These are phyloP conservation scores for Mollisiaceae sp. DNA, from an alignment of 2,329 filamentous ascomycete species.

Conservation along the genomic window DNA sequence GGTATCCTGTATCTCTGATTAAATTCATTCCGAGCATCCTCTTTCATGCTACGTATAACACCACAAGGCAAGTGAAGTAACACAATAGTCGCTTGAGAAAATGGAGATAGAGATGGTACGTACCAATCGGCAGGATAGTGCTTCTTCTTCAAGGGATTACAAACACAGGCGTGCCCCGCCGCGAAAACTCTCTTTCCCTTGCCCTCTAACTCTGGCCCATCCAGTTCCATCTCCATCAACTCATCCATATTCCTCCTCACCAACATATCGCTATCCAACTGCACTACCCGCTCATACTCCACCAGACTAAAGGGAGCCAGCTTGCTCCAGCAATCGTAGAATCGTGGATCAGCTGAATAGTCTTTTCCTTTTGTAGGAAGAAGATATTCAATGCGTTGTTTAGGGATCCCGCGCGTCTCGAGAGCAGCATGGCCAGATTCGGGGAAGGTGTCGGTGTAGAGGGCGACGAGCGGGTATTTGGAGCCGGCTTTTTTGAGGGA, in stretches of 20 bases:
- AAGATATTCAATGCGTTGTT: slow-evolving; percentile 74
- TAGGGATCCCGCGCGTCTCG: slow-evolving; percentile 69
- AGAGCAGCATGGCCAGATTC: slow-evolving; percentile 71
- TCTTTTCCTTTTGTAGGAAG: slow-evolving; percentile 68
- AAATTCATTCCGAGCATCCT: not conserved
- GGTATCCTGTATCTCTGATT: slow-evolving; percentile 47
- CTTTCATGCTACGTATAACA: too few relatives aligned
- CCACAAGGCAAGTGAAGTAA: not conserved
- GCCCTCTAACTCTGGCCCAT: slow-evolving; percentile 57
- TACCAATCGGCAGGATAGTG: slow-evolving; percentile 81
- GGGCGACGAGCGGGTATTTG: slow-evolving; percentile 78
- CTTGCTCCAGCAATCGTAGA: slow-evolving; percentile 92
- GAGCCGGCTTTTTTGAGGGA: slow-evolving; percentile 70
- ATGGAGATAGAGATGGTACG: slow-evolving; percentile 29
- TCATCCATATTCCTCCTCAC: slow-evolving; percentile 87
- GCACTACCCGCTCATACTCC: slow-evolving; percentile 80
- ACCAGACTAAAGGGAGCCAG: slow-evolving; percentile 77
- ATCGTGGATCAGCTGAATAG: slow-evolving; percentile 79
- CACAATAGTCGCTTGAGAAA: not conserved
- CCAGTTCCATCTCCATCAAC: slow-evolving; percentile 81
- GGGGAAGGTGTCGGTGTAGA: slow-evolving; percentile 82
- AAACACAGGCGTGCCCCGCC: slow-evolving; percentile 83
- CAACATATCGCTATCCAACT: slow-evolving; percentile 89
- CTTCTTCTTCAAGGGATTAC: slow-evolving; percentile 77
- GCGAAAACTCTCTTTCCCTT: slow-evolving; percentile 72